Evolutionary conservation across 306 rosid genomes (phyloP), one percentile per base, ranked within the genome.

Genomic region (Trifolium repens): DNA sequence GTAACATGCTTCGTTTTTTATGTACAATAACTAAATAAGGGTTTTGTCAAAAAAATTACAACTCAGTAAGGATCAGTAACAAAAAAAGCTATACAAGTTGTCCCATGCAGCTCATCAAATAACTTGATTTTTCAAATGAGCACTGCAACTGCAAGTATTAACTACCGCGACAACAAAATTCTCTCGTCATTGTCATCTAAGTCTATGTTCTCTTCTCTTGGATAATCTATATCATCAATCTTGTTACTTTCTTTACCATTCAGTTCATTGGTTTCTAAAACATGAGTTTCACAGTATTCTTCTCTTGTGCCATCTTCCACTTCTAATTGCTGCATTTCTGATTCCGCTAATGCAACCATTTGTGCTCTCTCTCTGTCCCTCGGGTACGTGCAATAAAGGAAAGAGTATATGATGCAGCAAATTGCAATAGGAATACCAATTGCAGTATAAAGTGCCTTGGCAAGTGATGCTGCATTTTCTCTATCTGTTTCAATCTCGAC

Each of bases 371-470:
- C 91, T 37, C 97, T 82, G 78, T 92, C 97, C 83, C 90, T 88
- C 5, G 97, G 93, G 72, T 88, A 92, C 0, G 97, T 88, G 80
- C 81, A 84, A 52, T 89, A 89, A 22, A 93, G 92, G 80, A 91
- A 89, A 16, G 96, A 87, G 78, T 89, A 89, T 55, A 91, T 88
- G 72, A 72, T 69, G 72, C 89, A 84, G 39, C 96, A 85, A 7
- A 93, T 58, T 9, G 81, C 73, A 92, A 84, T 87, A 3, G 98
- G 97, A 72, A 91, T 64, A 14, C 89, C 83, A 40, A 91, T 85
- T 44, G 96, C 96, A 4, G 88, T 78, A 49, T 84, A 93, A 63
- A 87, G 89, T 57, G 96, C 97, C 78, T 90, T 93, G 72, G 97
- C 92, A 13, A 91, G 87, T 53, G 96, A 85, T 22, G 85, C 81